A percentile compares a stretch with the other conserved stretches of the same genome.
These are phyloP conservation scores for Cryptococcus sp. DNA, from an alignment of 1,284 basidiomycete species.

Conservation along the genomic window DNA sequence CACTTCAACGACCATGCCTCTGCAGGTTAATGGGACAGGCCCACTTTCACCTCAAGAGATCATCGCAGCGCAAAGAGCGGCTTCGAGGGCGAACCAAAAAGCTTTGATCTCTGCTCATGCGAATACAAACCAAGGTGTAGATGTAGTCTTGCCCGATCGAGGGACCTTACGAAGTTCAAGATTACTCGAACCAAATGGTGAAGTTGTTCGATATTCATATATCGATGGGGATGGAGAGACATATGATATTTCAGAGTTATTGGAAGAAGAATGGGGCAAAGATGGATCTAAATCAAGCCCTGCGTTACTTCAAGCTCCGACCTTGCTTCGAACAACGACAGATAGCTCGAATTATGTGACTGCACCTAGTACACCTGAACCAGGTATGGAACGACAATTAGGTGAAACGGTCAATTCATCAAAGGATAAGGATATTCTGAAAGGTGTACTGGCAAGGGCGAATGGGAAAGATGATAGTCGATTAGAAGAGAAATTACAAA, in stretches of 20 bases:
- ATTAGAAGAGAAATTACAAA: slow-evolving; percentile 67
- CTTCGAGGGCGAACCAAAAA: slow-evolving; percentile 74
- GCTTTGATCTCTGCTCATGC: slow-evolving; percentile 77
- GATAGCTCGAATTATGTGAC: slow-evolving; percentile 34
- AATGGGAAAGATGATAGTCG: slow-evolving; percentile 48
- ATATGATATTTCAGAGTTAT: slow-evolving; percentile 84
- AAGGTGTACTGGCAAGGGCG: slow-evolving; percentile 51
- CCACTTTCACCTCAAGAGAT: slow-evolving; percentile 70
- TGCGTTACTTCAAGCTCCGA: slow-evolving; percentile 18
- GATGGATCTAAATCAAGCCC: slow-evolving; percentile 21
- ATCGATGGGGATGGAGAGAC: slow-evolving; percentile 79
- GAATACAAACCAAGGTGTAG: slow-evolving; percentile 79
- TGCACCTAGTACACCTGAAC: slow-evolving; percentile 31
- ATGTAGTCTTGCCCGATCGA: slow-evolving; percentile 76
- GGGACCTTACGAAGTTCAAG: slow-evolving; percentile 78
- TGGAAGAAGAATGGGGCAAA: slow-evolving; percentile 75
- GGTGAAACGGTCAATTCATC: slow-evolving; percentile 33
- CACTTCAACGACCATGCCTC: background rate
- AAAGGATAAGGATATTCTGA: slow-evolving; percentile 61
- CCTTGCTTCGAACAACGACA: slow-evolving; percentile 20
- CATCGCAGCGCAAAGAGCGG: slow-evolving; percentile 85
- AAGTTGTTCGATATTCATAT: slow-evolving; percentile 83
- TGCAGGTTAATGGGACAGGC: slow-evolving; percentile 14
- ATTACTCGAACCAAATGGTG: slow-evolving; percentile 52
- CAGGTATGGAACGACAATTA: slow-evolving; percentile 8